Percentiles rank a stretch among this genome's conserved stretches.
phyloP scores from a whole-genome alignment of 768 basidiomycete genomes.

The Mycena galericulata region DNA sequence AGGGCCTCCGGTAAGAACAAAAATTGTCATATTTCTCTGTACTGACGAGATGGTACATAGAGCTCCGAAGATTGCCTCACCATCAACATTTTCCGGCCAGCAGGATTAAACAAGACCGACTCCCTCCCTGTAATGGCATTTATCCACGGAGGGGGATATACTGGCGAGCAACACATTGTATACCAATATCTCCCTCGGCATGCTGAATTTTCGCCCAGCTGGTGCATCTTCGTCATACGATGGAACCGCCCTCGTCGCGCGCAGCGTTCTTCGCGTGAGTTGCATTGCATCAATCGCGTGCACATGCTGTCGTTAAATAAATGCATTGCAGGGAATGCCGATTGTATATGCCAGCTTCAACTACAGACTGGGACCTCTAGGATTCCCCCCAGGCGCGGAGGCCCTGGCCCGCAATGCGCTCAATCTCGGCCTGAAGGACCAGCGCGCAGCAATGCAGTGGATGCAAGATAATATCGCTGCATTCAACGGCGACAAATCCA shows the following conservation, averaged over 20 bases:
- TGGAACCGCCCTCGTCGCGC: constrained; percentile 41
- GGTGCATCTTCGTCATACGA: constrained; percentile 43
- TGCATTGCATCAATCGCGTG: constrained; percentile 24
- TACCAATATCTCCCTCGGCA: neutral
- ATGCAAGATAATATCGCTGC: constrained; percentile 63
- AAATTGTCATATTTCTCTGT: neutral
- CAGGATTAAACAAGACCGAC: constrained; percentile 32
- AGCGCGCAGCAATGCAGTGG: constrained; percentile 55
- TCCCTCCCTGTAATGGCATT: constrained; percentile 34
- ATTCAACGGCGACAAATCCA: constrained; percentile 63
- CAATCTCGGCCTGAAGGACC: constrained; percentile 55
- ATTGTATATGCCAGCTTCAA: constrained; percentile 60
- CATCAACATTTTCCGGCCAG: constrained; percentile 60
- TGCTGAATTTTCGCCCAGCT: neutral
- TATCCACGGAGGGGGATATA: constrained; percentile 37
- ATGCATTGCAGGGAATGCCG: constrained; percentile 44
- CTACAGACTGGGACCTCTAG: constrained; percentile 60
- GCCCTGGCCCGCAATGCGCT: constrained; percentile 45
- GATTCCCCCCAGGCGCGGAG: constrained; percentile 54
- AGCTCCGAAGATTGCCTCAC: constrained; percentile 62
- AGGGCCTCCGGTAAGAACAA: constrained; percentile 15
- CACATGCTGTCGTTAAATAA: neutral
- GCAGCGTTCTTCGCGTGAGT: constrained; percentile 40
- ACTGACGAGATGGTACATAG: neutral
- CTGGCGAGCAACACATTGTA: constrained; percentile 8